Evolutionary conservation across 148 eudicot species (phyloP).

Genomic region (Fagopyrum homotropicum): DNA sequence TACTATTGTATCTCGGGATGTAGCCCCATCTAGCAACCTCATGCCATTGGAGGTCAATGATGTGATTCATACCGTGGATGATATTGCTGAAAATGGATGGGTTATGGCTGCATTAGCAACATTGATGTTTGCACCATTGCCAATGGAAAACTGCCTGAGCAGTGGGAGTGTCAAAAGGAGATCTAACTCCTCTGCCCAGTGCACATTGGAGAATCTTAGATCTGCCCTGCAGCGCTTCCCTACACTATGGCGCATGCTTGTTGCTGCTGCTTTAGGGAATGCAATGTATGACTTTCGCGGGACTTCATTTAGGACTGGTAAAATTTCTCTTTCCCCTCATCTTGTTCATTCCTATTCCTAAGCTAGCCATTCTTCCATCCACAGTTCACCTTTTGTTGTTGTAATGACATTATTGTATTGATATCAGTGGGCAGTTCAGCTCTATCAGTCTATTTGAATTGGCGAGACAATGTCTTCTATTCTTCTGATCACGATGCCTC

Average conservation of each 20-base stretch:
- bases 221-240: conserved; percentile 85
- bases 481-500: conserved; percentile 89
- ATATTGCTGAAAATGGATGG: conserved; percentile 94
- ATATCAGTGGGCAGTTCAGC: conserved; percentile 48
- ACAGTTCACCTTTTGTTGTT: not conserved
- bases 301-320: conserved; percentile 56
- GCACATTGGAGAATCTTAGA: conserved; percentile 94
- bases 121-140: conserved; percentile 78
- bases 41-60: conserved; percentile 54
- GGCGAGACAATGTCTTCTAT: conserved; percentile 78
- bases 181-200: conserved; percentile 64
- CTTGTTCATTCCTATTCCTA: conserved; percentile 15
- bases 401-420: not conserved
- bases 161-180: conserved; percentile 78
- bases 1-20: conserved; percentile 52
- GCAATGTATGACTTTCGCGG: conserved; percentile 38
- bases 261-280: conserved; percentile 84
- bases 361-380: not conserved
- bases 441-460: conserved; percentile 69
- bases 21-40: conserved; percentile 36
- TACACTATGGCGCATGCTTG: conserved; percentile 70
- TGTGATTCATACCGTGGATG: conserved; percentile 78
- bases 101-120: conserved; percentile 91
- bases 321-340: not conserved
- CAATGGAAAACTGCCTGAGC: conserved; percentile 79